phyloP scores from a whole-genome alignment of 148 eudicot genomes.

The Vaccinium myrtillus region DNA sequence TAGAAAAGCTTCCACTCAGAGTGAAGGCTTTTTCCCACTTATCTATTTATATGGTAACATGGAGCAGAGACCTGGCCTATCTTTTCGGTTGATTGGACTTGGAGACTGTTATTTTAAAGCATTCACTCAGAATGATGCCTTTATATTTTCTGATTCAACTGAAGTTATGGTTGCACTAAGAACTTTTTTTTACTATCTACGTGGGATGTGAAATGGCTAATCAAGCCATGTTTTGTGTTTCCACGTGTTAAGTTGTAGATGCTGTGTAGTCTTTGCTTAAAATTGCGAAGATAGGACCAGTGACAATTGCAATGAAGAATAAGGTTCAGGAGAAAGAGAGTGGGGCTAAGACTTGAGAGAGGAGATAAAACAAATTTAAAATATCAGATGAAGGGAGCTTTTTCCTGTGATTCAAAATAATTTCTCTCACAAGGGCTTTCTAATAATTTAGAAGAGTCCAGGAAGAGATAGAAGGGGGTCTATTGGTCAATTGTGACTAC shows the following conservation, averaged over 20 bases:
- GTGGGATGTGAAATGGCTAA: too few relatives aligned
- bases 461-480: background rate
- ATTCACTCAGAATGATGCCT: background rate
- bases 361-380: background rate
- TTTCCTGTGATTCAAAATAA: background rate
- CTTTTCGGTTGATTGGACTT: background rate
- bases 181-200: background rate
- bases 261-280: background rate
- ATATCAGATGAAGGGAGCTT: background rate
- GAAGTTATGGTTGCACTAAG: background rate
- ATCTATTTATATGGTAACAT: background rate
- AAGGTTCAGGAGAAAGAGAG: background rate
- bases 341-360: background rate
- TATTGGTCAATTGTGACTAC: background rate
- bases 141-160: background rate
- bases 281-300: background rate
- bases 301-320: background rate
- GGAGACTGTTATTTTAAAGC: background rate
- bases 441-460: background rate
- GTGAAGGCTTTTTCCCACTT: background rate
- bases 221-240: background rate
- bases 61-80: background rate
- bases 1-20: background rate
- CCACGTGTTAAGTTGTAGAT: background rate
- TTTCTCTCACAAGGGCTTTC: background rate